phyloP scores from a whole-genome alignment of 2,329 filamentous ascomycete species.

The Periconia macrospinosa region DNA sequence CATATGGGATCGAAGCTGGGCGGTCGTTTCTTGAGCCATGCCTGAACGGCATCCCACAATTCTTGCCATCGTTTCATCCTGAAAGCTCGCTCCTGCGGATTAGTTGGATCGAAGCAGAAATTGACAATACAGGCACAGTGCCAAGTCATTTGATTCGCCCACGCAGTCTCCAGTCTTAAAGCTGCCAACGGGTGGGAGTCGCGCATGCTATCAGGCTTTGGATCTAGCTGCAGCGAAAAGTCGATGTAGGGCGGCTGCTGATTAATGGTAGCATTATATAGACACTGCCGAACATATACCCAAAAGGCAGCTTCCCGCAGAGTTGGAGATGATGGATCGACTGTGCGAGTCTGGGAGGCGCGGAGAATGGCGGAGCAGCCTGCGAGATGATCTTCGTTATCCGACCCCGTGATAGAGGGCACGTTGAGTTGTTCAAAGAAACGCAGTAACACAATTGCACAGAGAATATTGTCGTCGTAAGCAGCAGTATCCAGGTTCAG shows the following conservation, averaged over 20 bases:
- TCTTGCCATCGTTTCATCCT: slow-evolving; percentile 23
- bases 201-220: slow-evolving; percentile 16
- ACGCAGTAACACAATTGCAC: slow-evolving; percentile 34
- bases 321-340: slow-evolving; percentile 35
- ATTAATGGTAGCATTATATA: slow-evolving; percentile 35
- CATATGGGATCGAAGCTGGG: slow-evolving; percentile 32
- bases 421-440: slow-evolving; percentile 37
- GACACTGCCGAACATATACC: slow-evolving; percentile 37
- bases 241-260: slow-evolving; percentile 34
- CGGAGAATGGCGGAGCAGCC: slow-evolving; percentile 34
- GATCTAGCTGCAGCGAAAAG: slow-evolving; percentile 28
- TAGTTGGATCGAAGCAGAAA: slow-evolving; percentile 30
- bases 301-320: slow-evolving; percentile 36
- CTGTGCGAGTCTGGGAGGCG: slow-evolving; percentile 26
- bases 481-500: slow-evolving; percentile 26
- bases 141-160: slow-evolving; percentile 37
- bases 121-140: slow-evolving; percentile 30
- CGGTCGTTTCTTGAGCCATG: slow-evolving; percentile 25
- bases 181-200: slow-evolving; percentile 26
- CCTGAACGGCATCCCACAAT: slow-evolving; percentile 24
- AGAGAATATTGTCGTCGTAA: slow-evolving; percentile 32
- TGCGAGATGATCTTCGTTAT: slow-evolving; percentile 30
- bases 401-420: slow-evolving; percentile 31
- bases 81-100: slow-evolving; percentile 6
- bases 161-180: slow-evolving; percentile 31